phyloP scores from a whole-genome alignment of 805 yeast species.

The Ogataea pignaliae region DNA sequence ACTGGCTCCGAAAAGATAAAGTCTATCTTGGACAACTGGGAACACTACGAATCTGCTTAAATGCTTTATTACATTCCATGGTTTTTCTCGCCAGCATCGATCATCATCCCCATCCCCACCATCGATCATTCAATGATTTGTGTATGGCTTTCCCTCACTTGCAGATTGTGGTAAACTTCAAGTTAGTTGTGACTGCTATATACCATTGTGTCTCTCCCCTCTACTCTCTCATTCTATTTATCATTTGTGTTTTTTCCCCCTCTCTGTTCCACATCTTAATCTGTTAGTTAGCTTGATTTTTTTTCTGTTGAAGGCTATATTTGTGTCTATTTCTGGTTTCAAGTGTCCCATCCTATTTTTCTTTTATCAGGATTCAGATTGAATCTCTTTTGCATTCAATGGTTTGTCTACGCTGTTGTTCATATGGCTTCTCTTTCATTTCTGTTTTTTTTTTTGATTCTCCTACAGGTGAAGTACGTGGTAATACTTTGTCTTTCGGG shows the following conservation, averaged over 20 bases:
- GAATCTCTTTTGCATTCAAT: not conserved
- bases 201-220: not conserved
- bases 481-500: constrained; percentile 4
- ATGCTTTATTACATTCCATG: not conserved
- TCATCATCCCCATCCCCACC: no score
- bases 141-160: no score
- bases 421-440: not conserved
- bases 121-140: no score
- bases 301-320: not conserved
- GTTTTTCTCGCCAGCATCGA: not conserved
- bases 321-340: not conserved
- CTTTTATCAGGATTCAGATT: not conserved
- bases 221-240: not conserved
- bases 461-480: constrained; percentile 5
- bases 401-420: not conserved
- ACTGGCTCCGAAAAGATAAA: constrained; percentile 91
- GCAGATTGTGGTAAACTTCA: no score
- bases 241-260: not conserved
- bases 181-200: no score
- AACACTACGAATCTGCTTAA: constrained; percentile 58
- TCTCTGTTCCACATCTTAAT: not conserved
- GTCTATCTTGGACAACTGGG: constrained; percentile 93
- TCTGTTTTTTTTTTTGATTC: not conserved
- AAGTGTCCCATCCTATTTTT: not conserved
- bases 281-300: not conserved